Evolutionary conservation across 768 basidiomycete genomes (phyloP), one percentile per base, ranked within the genome.

Genomic region (Naganishia onofrii): DNA sequence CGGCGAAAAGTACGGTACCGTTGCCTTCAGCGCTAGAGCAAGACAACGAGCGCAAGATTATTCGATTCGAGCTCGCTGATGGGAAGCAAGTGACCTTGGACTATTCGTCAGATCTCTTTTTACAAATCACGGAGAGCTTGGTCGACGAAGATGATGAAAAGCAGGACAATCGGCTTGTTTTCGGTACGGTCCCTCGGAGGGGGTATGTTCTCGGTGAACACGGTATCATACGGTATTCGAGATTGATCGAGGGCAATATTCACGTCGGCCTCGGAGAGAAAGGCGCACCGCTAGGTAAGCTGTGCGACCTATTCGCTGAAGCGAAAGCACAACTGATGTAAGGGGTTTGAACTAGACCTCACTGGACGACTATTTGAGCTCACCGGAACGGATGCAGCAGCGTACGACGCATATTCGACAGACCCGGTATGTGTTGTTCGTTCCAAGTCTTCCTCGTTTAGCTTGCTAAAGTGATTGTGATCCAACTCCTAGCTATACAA

Each of bases 191-290:
- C 0, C 69, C 73, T 4, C 70, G 68, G 12, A 44, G 78, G 44
- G 75, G 75, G 2, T 79, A 76, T 56, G 74, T 72, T 32, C 69
- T 79, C 21, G 73, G 74, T 2, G 75, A 76, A 63, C 71, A 77
- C 32, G 78, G 78, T 21, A 67, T 79, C 19, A 68, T 71, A 26
- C 72, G 71, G 28, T 69, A 69, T 53, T 38, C 63, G 63, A 32
- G 60, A 38, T 26, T 69, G 10, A 26, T 68, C 19, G 42, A 54
- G 26, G 67, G 54, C 3, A 63, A n/a, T 29, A 44, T 80, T 2
- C 75, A 78, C 67, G 68, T 78, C 52, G 79, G 79, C 48, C 54
- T 77, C 19, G 79, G 79, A 19, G 79, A 80, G 71, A 77, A 77
- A 44, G 76, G 70, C 5, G 79, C 76, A 19, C 79, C 79, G 7